A percentile compares a stretch with the other conserved stretches of the same genome.
Evolutionary conservation across 345 rosid species (phyloP).

Genomic region (Acer yangbiense): DNA sequence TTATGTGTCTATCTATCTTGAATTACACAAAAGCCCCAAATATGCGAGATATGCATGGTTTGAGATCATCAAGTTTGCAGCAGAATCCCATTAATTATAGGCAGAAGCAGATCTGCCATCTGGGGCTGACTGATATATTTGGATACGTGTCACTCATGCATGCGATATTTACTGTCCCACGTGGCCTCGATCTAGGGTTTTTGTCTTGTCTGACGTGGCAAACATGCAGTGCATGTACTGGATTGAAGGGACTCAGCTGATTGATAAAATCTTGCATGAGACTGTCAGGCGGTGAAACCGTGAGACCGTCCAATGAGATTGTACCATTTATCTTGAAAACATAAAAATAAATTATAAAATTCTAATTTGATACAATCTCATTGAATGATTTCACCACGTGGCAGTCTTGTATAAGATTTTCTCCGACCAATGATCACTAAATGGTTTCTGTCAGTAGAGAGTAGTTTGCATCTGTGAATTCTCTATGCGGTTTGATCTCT

Average conservation of each 20-base stretch:
- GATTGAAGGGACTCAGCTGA: too few relatives aligned
- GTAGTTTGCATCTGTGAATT: not conserved
- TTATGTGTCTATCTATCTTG: conserved; percentile 21
- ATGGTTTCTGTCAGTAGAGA: not conserved
- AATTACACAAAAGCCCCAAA: conserved; percentile 29
- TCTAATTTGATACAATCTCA: too few relatives aligned
- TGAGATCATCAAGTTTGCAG: conserved; percentile 8
- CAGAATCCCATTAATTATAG: conserved; percentile 1
- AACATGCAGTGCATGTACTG: not conserved
- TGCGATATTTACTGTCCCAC: not conserved
- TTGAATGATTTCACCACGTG: too few relatives aligned
- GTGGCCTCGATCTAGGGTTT: not conserved
- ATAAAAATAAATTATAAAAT: too few relatives aligned
- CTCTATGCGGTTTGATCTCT: not conserved
- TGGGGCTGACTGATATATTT: not conserved
- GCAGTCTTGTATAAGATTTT: too few relatives aligned
- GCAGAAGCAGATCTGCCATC: not conserved
- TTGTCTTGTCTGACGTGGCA: not conserved
- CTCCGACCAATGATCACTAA: not conserved
- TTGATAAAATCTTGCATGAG: too few relatives aligned
- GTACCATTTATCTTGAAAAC: too few relatives aligned
- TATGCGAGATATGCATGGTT: conserved; percentile 39
- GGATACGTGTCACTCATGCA: conserved; percentile 10
- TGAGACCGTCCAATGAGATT: too few relatives aligned
- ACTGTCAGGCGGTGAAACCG: too few relatives aligned